Evolutionary conservation across 441 rosid species (phyloP).

Genomic region (Jatropha podagrica): DNA sequence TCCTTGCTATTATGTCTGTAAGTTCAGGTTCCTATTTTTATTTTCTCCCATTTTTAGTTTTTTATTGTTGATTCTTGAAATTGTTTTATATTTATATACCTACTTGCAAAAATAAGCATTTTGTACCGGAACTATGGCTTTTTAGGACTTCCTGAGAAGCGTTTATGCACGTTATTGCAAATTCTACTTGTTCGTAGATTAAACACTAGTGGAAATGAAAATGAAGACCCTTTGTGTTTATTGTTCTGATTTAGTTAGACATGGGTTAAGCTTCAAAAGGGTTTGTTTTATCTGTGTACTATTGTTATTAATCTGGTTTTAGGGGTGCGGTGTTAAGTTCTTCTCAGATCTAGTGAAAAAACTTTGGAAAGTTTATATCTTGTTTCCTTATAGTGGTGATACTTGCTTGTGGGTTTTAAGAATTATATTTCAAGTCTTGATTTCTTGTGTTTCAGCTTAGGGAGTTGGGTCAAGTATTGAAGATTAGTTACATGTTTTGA

Average conservation of each 20-base stretch:
- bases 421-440: too few species aligned
- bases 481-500: not conserved
- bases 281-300: not conserved
- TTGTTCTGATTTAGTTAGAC: not conserved
- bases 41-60: not conserved
- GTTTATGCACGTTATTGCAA: too few species aligned
- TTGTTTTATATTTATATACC: not conserved
- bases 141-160: too few species aligned
- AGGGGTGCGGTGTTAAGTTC: not conserved
- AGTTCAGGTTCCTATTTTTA: constrained; percentile 13
- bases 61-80: not conserved
- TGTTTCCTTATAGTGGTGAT: not conserved
- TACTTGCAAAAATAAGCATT: too few species aligned
- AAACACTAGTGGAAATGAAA: not conserved
- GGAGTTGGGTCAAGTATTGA: not conserved
- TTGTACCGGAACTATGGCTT: too few species aligned
- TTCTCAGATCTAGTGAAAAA: not conserved
- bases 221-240: not conserved
- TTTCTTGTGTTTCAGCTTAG: not conserved
- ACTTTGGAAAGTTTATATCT: too few species aligned
- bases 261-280: not conserved
- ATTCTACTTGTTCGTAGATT: not conserved
- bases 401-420: not conserved
- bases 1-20: constrained; percentile 68
- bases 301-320: not conserved